These are phyloP conservation scores for Boletus bicolor DNA, from an alignment of 768 basidiomycete genomes.

Conservation along the genomic window DNA sequence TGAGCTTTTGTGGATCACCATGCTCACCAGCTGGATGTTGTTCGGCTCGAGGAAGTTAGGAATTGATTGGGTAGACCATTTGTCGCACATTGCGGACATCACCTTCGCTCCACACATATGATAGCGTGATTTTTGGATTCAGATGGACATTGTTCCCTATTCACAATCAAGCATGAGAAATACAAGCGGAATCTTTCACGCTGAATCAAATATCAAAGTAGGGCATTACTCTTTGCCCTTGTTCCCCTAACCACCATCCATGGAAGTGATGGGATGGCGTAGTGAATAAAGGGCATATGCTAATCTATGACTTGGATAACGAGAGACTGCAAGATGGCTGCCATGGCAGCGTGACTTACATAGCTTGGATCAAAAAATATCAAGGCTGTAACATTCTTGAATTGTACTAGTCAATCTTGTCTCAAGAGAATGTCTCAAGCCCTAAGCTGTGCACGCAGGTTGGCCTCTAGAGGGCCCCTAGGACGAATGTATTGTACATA, in stretches of 20 bases:
- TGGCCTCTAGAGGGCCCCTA: conserved; percentile 80
- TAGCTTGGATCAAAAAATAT: conserved; percentile 7
- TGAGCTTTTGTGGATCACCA: not conserved
- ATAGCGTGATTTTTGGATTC: not conserved
- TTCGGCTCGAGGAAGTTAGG: not conserved
- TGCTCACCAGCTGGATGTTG: not conserved
- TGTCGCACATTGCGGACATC: not conserved
- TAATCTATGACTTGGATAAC: not conserved
- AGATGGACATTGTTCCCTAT: conserved; percentile 20
- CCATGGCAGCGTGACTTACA: conserved; percentile 3
- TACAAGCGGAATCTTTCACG: conserved; percentile 16
- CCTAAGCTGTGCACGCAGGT: conserved; percentile 79
- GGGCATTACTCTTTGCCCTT: conserved; percentile 60
- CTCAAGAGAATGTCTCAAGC: conserved; percentile 43
- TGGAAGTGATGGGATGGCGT: conserved; percentile 48
- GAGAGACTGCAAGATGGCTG: not conserved
- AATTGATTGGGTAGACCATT: not conserved
- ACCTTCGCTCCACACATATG: not conserved
- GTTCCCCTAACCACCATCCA: conserved; percentile 80
- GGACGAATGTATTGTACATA: conserved; percentile 93
- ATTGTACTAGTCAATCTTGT: conserved; percentile 14
- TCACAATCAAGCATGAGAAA: conserved; percentile 17
- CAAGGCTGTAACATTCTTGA: conserved; percentile 21
- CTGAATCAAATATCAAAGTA: conserved; percentile 5
- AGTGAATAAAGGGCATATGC: conserved; percentile 67